phyloP scores from a whole-genome alignment of 768 basidiomycete species.

The Cantharellus cinnabarinus region DNA sequence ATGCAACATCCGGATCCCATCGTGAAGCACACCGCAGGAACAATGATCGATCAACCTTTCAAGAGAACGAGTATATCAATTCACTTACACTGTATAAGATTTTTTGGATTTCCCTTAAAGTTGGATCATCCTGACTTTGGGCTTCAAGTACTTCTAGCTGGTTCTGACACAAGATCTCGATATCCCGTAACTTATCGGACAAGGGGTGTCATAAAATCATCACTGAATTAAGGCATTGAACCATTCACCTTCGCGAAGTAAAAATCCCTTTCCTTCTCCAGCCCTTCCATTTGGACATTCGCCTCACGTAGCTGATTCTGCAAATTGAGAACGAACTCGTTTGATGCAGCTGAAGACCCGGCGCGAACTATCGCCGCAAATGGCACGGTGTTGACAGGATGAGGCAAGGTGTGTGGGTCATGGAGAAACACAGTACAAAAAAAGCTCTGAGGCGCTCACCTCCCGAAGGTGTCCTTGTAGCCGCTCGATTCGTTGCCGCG shows the following conservation, averaged over 20 bases:
- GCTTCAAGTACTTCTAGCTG: slow-evolving; percentile 43
- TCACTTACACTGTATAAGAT: slow-evolving; percentile 42
- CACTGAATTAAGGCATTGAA: not conserved
- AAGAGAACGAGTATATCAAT: not conserved
- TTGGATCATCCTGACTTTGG: slow-evolving; percentile 34
- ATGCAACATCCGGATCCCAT: not conserved
- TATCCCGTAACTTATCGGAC: slow-evolving; percentile 59
- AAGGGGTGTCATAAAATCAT: not conserved
- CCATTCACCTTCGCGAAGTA: slow-evolving; percentile 83
- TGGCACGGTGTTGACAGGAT: too few relatives aligned
- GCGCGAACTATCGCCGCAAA: not conserved
- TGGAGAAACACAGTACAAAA: not conserved
- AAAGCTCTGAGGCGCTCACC: slow-evolving; percentile 1
- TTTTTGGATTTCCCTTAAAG: slow-evolving; percentile 64
- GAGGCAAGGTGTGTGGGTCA: too few relatives aligned
- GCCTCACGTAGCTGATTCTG: slow-evolving; percentile 69
- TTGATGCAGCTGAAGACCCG: slow-evolving; percentile 19
- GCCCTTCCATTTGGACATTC: slow-evolving; percentile 58
- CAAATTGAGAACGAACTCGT: slow-evolving; percentile 21
- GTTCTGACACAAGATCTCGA: slow-evolving; percentile 81
- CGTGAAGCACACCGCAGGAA: not conserved
- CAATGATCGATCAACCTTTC: not conserved
- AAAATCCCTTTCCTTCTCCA: slow-evolving; percentile 96
- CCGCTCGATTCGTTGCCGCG: slow-evolving; percentile 1
- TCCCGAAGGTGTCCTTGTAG: slow-evolving; percentile 6